phyloP scores from a whole-genome alignment of 2,329 filamentous ascomycete species.

The Thielaviopsis ethacetica region DNA sequence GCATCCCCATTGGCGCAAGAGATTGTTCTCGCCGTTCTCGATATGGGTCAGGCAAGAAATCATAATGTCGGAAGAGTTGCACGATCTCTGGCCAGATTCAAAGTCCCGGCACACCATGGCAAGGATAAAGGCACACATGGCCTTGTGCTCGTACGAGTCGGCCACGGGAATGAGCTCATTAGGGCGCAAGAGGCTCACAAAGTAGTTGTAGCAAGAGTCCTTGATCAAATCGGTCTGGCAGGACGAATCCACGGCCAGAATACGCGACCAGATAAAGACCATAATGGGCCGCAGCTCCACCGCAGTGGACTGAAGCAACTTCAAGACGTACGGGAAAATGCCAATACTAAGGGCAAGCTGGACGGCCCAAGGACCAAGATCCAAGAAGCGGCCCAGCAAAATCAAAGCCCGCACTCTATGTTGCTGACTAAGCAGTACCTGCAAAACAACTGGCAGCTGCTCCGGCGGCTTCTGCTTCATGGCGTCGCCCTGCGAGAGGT shows the following conservation, averaged over 20 bases:
- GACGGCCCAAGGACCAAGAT: constrained; percentile 96
- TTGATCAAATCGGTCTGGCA: constrained; percentile 91
- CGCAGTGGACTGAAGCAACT: constrained; percentile 86
- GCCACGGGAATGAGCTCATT: constrained; percentile 68
- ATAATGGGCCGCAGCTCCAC: constrained; percentile 93
- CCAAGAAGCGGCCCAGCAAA: constrained; percentile 79
- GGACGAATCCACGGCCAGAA: constrained; percentile 84
- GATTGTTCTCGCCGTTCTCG: constrained; percentile 68
- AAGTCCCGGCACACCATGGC: constrained; percentile 95
- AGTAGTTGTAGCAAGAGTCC: constrained; percentile 94
- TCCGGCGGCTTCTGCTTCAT: constrained; percentile 78
- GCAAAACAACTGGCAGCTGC: constrained; percentile 87
- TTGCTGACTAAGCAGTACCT: constrained; percentile 89
- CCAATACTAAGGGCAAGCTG: constrained; percentile 93
- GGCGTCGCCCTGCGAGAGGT: constrained; percentile 64
- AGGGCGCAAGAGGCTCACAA: constrained; percentile 80
- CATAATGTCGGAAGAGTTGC: constrained; percentile 80
- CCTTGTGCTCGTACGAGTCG: constrained; percentile 85
- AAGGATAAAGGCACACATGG: constrained; percentile 97
- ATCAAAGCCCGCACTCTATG: constrained; percentile 84
- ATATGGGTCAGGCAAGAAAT: constrained; percentile 73
- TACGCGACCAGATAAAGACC: constrained; percentile 98
- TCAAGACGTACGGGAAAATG: constrained; percentile 97
- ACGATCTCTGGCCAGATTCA: constrained; percentile 79
- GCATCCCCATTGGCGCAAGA: constrained; percentile 89